Evolutionary conservation across 106 monocot genomes (phyloP), one percentile per base, ranked within the genome.

Genomic region (Acorus gramineus): DNA sequence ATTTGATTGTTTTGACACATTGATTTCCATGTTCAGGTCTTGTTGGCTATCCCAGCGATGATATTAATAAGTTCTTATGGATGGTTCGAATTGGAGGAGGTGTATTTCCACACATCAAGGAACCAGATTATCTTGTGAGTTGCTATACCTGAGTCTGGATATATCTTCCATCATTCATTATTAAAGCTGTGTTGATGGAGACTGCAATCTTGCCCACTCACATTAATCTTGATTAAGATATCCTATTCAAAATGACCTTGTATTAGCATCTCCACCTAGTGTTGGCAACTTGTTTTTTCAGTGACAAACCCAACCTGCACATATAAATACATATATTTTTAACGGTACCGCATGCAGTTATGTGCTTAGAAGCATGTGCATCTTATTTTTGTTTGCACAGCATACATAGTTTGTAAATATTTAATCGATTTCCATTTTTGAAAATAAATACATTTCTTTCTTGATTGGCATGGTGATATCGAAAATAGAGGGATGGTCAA

Each of bases 401-500:
- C 28, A 28, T 28, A 28, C 28, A 28, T 28, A 28, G 28, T 28
- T 28, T 28, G 28, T 28, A 28, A 28, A 28, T 43, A 62, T 9
- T 11, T 46, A 5, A 47, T 10, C 10, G 10, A 8, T 46, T 62
- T 11, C n/a, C 47, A 1, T 47, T 42, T 46, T n/a, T 49, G 13
- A 64, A 53, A 4, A 4, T 11, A 53, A 9, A 54, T 66, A 7
- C 8, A 54, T 54, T 6, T 46, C 11, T 52, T 56, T 64, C 12
- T 11, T 8, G 11, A 43, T 28, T 28, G 3, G 4, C 44, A 28
- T 55, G 44, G 47, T 67, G 52, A 4, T 54, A 2, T 14, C 7
- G 54, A 9, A 65, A 2, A 46, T 67, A 96, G 96, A 91, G 96
- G 77, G 96, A 75, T 75, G 74, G 74, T 56, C 68, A 75, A 54